Evolutionary conservation across 352 stramenopile genomes (phyloP), one percentile per base, ranked within the genome.

Genomic region (Pythium volutum): DNA sequence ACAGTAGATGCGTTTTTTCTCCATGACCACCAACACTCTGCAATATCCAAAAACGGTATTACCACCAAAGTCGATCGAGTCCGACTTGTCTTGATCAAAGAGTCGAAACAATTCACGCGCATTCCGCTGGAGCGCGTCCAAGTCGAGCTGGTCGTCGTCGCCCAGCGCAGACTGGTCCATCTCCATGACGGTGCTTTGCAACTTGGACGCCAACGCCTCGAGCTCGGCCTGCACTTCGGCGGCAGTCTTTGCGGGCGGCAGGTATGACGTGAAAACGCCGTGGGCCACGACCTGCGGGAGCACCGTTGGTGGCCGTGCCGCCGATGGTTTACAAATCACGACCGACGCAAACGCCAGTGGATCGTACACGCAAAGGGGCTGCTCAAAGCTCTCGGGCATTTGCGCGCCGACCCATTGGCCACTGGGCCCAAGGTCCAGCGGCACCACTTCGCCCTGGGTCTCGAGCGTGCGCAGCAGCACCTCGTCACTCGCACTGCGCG

Each of bases 61-160:
- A 91, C 81, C 81, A 56, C 79, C 66, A 63, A 89, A 89, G 48
- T 91, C 80, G 50, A 91, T 91, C 27, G 80, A 86, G 61, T 89
- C 76, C 34, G 82, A 91, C 39, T 75, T 77, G 62, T 91, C 82
- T 26, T 84, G 67, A 38, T 91, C 82, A 52, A 91, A 91, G 52
- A 91, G 75, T 12, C 64, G 67, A 49, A 91, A 91, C 16, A 91
- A 62, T 31, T 89, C 72, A 0, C 72, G 71, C 8, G 79, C 82
- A 53, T 77, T 84, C 16, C 67, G 68, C 49, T 86, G 74, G 10
- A 91, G 66, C 11, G 53, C 27, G 20, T 71, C 62, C 12, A 77
- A 59, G 54, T 70, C 59, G 11, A 74, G 34, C 11, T 70, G 36
- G 36, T 43, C 68, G 33, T 87, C 74, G 15, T 70, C 61, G 53